A percentile compares a stretch with the other conserved stretches of the same genome.
These are phyloP conservation scores for Prunella vulgaris DNA, from an alignment of 257 asterid species.

Conservation along the genomic window DNA sequence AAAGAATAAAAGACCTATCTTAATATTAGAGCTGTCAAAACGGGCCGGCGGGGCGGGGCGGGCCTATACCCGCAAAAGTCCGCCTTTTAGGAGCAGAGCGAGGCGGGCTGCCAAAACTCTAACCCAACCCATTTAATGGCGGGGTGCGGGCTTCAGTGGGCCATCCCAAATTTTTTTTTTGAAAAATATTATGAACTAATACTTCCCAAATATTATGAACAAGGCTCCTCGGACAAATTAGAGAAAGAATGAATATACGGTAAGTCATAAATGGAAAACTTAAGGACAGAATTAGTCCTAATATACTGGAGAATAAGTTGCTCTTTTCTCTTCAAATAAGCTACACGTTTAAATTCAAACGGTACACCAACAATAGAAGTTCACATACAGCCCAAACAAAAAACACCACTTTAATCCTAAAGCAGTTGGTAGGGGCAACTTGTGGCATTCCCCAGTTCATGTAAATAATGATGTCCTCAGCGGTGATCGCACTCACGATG, in stretches of 20 bases:
- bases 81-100: too few species aligned
- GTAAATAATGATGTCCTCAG: conserved; percentile 28
- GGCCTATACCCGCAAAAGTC: too few species aligned
- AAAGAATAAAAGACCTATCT: too few species aligned
- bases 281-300: background rate
- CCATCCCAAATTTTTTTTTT: too few species aligned
- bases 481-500: background rate
- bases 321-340: background rate
- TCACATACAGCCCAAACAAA: background rate
- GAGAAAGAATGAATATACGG: background rate
- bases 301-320: background rate
- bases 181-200: too few species aligned
- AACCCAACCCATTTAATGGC: too few species aligned
- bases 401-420: background rate
- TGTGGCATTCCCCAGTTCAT: background rate
- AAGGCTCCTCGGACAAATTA: background rate
- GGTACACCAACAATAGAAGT: too few species aligned
- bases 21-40: too few species aligned
- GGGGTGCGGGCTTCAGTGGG: too few species aligned
- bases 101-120: too few species aligned
- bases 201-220: too few species aligned
- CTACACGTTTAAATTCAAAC: background rate
- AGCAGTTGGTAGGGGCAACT: background rate
- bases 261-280: background rate
- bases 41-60: too few species aligned